Conservation (phyloP, 1,139 yeast species). For the Martiniozyma asiatica region DNA sequence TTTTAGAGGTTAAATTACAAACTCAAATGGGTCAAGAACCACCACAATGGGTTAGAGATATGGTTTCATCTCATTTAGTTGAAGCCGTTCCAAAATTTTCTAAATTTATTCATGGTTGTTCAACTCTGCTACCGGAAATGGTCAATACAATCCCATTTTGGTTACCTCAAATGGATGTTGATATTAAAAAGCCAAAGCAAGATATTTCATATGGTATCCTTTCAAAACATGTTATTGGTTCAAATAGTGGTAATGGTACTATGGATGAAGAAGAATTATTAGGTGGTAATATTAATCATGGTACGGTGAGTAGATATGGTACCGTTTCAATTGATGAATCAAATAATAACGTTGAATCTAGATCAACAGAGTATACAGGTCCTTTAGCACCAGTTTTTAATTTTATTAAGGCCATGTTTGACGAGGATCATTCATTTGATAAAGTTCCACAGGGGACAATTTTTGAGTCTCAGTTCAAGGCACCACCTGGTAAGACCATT, state of each 20-base stretch:
- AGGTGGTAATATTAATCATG: constrained; percentile 19
- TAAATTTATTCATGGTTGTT: constrained; percentile 92
- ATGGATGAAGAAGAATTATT: constrained; percentile 39
- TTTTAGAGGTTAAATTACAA: constrained; percentile 89
- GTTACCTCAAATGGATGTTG: constrained; percentile 97
- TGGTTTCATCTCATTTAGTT: constrained; percentile 82
- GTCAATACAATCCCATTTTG: constrained; percentile 86
- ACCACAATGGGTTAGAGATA: constrained; percentile 91
- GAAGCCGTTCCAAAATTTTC: constrained; percentile 98
- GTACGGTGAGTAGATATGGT: constrained; percentile 22
- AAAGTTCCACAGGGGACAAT: constrained; percentile 76
- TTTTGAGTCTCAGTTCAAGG: constrained; percentile 47
- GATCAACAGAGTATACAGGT: constrained; percentile 7
- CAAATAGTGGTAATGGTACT: constrained; percentile 23
- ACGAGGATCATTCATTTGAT: constrained; percentile 37
- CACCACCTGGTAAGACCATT: constrained; percentile 71
- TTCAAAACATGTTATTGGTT: constrained; percentile 18
- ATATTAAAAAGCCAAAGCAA: constrained; percentile 78
- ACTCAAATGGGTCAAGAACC: constrained; percentile 98
- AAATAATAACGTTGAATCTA: constrained; percentile 18
- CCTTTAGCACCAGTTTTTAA: constrained; percentile 9
- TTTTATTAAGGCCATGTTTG: constrained; percentile 10
- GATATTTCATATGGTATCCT: constrained; percentile 52
- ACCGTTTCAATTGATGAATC: constrained; percentile 22
- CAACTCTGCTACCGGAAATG: constrained; percentile 71